Conservation (phyloP, 1,284 basidiomycete species). For the Coniferiporia weirii region DNA sequence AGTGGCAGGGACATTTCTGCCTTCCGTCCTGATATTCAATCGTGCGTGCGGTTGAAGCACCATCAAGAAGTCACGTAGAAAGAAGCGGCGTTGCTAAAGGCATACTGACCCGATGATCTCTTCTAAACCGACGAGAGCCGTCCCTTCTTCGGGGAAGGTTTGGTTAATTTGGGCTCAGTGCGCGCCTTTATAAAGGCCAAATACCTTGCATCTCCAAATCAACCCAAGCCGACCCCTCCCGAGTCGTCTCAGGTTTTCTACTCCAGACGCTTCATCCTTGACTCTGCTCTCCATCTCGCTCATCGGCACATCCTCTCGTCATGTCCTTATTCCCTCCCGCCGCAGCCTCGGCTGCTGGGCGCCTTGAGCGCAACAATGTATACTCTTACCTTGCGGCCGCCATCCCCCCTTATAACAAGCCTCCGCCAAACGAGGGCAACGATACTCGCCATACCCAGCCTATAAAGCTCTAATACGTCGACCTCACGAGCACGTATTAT, state of each 20-base stretch:
- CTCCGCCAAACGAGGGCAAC: not conserved
- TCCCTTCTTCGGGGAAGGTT: not conserved
- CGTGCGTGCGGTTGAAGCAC: too few species aligned
- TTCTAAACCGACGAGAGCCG: not conserved
- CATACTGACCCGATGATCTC: not conserved
- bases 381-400: constrained; percentile 16
- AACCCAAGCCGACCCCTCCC: not conserved
- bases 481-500: not conserved
- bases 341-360: not conserved
- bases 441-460: not conserved
- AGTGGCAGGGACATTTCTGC: too few species aligned
- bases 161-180: not conserved
- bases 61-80: too few species aligned
- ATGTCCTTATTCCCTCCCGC: not conserved
- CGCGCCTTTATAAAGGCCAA: not conserved
- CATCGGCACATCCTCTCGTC: not conserved
- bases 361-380: constrained; percentile 5
- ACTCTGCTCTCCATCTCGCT: not conserved
- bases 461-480: not conserved
- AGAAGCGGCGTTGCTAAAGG: too few species aligned
- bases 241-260: not conserved
- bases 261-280: not conserved
- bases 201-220: not conserved
- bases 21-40: too few species aligned
- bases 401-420: not conserved